Evolutionary conservation across 108 stramenopile genomes (phyloP).

Genomic region (Nannochloropsis gaditana): DNA sequence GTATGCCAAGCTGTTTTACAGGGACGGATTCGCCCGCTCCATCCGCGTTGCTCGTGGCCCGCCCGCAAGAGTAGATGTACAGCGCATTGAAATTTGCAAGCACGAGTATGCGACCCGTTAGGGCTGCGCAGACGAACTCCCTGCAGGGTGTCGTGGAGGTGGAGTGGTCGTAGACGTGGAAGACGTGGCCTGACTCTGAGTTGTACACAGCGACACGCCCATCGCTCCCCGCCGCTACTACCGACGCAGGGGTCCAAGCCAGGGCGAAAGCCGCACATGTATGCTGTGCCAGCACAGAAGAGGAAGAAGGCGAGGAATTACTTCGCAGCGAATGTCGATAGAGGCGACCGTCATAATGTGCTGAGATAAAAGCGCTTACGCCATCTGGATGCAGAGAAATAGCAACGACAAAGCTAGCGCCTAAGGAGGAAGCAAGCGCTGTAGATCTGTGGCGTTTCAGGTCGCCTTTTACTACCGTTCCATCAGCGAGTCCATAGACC

Average conservation of each 20-base stretch:
- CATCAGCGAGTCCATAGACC: slow-evolving; percentile 62
- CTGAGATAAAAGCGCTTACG: slow-evolving; percentile 51
- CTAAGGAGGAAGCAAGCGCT: background rate
- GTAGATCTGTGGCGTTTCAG: slow-evolving; percentile 47
- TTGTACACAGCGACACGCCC: slow-evolving; percentile 57
- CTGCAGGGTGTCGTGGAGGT: slow-evolving; percentile 2
- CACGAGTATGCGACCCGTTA: slow-evolving; percentile 31
- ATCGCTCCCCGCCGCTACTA: slow-evolving; percentile 61
- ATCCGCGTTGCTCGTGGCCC: background rate
- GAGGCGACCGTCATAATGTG: slow-evolving; percentile 60
- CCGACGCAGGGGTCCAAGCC: slow-evolving; percentile 53
- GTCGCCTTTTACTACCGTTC: slow-evolving; percentile 43
- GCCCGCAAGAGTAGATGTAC: slow-evolving; percentile 39
- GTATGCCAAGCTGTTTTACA: background rate
- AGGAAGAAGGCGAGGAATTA: background rate
- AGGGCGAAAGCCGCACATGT: slow-evolving; percentile 55
- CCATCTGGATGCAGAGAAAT: slow-evolving; percentile 53
- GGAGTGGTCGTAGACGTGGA: slow-evolving; percentile 58
- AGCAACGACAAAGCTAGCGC: slow-evolving; percentile 50
- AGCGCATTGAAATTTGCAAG: slow-evolving; percentile 60
- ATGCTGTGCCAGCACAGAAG: slow-evolving; percentile 46
- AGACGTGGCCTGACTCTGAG: slow-evolving; percentile 44
- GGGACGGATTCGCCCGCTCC: background rate
- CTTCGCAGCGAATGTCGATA: slow-evolving; percentile 37
- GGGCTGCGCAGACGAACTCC: background rate